Evolutionary conservation across 139 green algal species (phyloP).

Genomic region (Dunaliella primolecta): DNA sequence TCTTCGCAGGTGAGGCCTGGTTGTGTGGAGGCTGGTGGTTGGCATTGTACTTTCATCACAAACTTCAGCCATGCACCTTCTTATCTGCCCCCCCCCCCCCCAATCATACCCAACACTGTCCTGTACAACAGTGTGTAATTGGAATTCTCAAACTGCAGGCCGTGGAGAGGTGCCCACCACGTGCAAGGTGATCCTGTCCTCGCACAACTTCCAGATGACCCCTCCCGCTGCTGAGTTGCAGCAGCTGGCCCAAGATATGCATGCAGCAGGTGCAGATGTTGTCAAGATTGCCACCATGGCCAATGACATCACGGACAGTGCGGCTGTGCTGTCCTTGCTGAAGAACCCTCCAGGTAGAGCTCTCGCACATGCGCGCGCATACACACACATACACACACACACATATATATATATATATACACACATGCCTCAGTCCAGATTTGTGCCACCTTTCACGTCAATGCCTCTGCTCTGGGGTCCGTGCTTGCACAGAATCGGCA

Average conservation of each 20-base stretch:
- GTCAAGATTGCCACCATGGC: conserved; percentile 92
- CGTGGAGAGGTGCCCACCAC: conserved; percentile 43
- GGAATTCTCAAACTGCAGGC: no score
- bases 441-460: no score
- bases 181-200: conserved; percentile 89
- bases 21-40: no score
- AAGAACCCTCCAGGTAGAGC: conserved; percentile 27
- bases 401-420: no score
- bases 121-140: no score
- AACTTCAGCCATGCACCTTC: no score
- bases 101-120: no score
- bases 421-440: no score
- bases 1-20: conserved; percentile 60
- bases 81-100: no score
- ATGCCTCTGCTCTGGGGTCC: no score
- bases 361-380: neutral
- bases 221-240: conserved; percentile 63
- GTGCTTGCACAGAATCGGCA: no score
- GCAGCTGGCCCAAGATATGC: conserved; percentile 52
- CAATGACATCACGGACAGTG: conserved; percentile 74
- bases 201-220: conserved; percentile 87
- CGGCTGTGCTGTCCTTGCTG: conserved; percentile 72
- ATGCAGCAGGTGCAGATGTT: conserved; percentile 74
- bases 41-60: no score
- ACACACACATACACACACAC: neutral